Conservation (phyloP, 1,139 yeast species). For the Candida sanyaensis region DNA sequence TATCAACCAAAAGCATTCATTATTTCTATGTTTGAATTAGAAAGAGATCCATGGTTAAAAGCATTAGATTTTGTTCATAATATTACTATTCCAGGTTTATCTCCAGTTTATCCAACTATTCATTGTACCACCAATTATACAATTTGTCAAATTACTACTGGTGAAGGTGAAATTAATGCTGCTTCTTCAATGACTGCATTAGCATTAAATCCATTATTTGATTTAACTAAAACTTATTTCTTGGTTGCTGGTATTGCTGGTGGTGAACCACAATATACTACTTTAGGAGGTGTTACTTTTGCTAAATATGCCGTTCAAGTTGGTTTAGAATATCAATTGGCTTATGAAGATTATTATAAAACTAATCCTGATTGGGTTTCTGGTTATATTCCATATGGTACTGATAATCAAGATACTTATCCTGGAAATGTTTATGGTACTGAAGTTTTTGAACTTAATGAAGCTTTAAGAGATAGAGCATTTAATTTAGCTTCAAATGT, state of each 20-base stretch:
- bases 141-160: slow-evolving; percentile 64
- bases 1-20: slow-evolving; percentile 57
- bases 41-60: slow-evolving; percentile 56
- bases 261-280: slow-evolving; percentile 52
- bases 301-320: slow-evolving; percentile 66
- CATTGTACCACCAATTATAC: slow-evolving; percentile 57
- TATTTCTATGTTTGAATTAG: slow-evolving; percentile 58
- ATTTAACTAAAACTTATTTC: slow-evolving; percentile 61
- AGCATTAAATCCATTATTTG: slow-evolving; percentile 55
- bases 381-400: slow-evolving; percentile 61
- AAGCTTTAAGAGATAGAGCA: slow-evolving; percentile 59
- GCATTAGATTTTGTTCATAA: slow-evolving; percentile 50
- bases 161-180: slow-evolving; percentile 72
- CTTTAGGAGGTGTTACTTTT: slow-evolving; percentile 59
- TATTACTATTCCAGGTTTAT: slow-evolving; percentile 62
- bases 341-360: slow-evolving; percentile 44
- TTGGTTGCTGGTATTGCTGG: slow-evolving; percentile 70
- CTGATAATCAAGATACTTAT: slow-evolving; percentile 49
- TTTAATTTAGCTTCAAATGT: slow-evolving; percentile 49
- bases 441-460: slow-evolving; percentile 66
- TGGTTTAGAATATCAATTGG: slow-evolving; percentile 59
- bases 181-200: slow-evolving; percentile 61
- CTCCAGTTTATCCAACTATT: slow-evolving; percentile 59
- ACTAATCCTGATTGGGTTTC: slow-evolving; percentile 58
- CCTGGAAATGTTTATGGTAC: slow-evolving; percentile 63